A percentile compares a stretch with the other conserved stretches of the same genome.
Conservation (phyloP, 495 filamentous ascomycete genomes). For the Melanomma pulvis-pyrius region DNA sequence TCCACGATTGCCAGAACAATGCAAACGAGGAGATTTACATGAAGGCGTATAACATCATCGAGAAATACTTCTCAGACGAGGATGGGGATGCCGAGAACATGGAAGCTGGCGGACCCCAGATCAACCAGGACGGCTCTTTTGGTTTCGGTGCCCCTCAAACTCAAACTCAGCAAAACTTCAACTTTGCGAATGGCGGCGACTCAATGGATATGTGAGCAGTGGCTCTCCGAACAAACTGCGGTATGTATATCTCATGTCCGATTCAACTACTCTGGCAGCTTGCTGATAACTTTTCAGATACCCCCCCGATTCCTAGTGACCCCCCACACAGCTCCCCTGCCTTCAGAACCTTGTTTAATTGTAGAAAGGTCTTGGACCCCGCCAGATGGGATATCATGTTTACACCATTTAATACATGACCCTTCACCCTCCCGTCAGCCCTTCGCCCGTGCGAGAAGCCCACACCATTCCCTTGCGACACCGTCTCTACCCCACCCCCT, state of each 20-base stretch:
- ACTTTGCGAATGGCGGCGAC: constrained; percentile 87
- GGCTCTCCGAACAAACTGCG: neutral
- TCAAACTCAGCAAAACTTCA: constrained; percentile 79
- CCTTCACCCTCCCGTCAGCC: neutral
- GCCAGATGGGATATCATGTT: constrained; percentile 6
- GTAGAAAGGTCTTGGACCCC: neutral
- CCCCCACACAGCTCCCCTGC: neutral
- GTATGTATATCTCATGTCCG: neutral
- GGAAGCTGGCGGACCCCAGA: constrained; percentile 64
- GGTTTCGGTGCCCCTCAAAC: constrained; percentile 72
- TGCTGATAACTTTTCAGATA: neutral
- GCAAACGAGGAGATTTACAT: constrained; percentile 99
- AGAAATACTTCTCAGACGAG: constrained; percentile 99
- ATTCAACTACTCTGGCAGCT: neutral
- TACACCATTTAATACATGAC: constrained; percentile 25
- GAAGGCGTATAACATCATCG: constrained; percentile 99
- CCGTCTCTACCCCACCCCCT: constrained; percentile 20
- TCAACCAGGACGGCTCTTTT: constrained; percentile 71
- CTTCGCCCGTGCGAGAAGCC: neutral
- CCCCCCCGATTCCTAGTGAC: neutral
- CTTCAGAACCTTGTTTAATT: neutral
- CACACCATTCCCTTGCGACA: constrained; percentile 6
- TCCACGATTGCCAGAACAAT: constrained; percentile 99
- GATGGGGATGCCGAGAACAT: constrained; percentile 82
- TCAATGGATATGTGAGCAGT: constrained; percentile 97